Percentiles rank a stretch among this genome's conserved stretches.
phyloP scores from a whole-genome alignment of 2,329 filamentous ascomycete genomes.

The Grosmannia penicillata region DNA sequence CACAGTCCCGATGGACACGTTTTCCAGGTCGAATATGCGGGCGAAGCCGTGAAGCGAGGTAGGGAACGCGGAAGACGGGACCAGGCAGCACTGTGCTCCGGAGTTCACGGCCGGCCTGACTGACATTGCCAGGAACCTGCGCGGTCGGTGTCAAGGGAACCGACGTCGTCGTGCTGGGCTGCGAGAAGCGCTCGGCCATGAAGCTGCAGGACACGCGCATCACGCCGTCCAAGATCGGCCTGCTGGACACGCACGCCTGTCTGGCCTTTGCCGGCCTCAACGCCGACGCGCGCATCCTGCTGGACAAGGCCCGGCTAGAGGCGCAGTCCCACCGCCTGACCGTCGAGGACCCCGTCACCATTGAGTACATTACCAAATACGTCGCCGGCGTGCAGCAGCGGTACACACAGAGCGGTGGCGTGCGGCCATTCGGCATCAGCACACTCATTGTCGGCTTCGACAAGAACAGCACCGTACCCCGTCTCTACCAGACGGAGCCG shows the following conservation, averaged over 20 bases:
- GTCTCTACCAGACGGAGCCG: conserved; percentile 97
- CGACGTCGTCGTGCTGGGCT: conserved; percentile 90
- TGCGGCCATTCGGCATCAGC: conserved; percentile 96
- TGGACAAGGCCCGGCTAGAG: conserved; percentile 95
- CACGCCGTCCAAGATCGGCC: conserved; percentile 94
- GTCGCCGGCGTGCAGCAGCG: conserved; percentile 95
- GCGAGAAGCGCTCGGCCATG: conserved; percentile 98
- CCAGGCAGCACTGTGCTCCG: too few species aligned
- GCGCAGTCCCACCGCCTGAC: conserved; percentile 95
- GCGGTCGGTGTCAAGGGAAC: conserved; percentile 93
- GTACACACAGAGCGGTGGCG: conserved; percentile 97
- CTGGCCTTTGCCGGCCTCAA: conserved; percentile 96
- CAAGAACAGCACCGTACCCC: conserved; percentile 73
- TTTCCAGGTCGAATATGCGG: conserved; percentile 98
- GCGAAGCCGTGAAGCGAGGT: conserved; percentile 98
- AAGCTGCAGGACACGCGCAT: conserved; percentile 99
- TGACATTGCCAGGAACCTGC: conserved; percentile 58
- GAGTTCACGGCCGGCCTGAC: too few species aligned
- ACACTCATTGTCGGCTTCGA: conserved; percentile 98
- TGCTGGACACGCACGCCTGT: conserved; percentile 83
- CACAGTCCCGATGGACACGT: conserved; percentile 94
- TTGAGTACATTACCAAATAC: conserved; percentile 99
- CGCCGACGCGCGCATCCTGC: conserved; percentile 91
- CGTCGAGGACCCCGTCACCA: conserved; percentile 90
- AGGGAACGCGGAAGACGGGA: conserved; percentile 13